These are phyloP conservation scores for Rubus idaeus DNA, from an alignment of 306 rosid species.

Conservation along the genomic window DNA sequence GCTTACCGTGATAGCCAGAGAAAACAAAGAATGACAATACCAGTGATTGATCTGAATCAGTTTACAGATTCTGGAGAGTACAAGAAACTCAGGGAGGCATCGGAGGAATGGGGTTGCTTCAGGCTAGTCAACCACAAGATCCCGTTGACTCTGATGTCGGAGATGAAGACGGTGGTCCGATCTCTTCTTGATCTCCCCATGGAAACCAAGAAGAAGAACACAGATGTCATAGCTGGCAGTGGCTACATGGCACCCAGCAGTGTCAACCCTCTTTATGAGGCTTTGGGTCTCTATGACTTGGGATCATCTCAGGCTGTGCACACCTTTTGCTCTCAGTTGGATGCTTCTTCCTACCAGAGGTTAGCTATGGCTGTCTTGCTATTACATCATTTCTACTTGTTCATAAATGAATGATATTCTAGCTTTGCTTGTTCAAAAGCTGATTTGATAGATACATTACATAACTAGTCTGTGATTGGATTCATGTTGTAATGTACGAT, in stretches of 20 bases:
- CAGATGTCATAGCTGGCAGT: slow-evolving; percentile 39
- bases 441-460: background rate
- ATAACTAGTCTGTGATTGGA: background rate
- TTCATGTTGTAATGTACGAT: background rate
- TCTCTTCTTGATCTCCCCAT: slow-evolving; percentile 51
- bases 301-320: slow-evolving; percentile 40
- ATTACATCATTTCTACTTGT: background rate
- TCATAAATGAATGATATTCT: background rate
- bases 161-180: slow-evolving; percentile 45
- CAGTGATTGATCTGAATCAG: slow-evolving; percentile 43
- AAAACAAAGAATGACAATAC: slow-evolving; percentile 16
- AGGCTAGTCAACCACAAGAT: slow-evolving; percentile 53
- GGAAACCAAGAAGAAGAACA: slow-evolving; percentile 53
- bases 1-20: background rate
- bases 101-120: slow-evolving; percentile 64
- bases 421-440: background rate
- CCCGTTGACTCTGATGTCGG: slow-evolving; percentile 39
- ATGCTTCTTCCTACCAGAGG: slow-evolving; percentile 46
- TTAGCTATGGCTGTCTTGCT: slow-evolving; percentile 2
- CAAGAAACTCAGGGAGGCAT: slow-evolving; percentile 49
- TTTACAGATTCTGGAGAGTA: slow-evolving; percentile 25
- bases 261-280: slow-evolving; percentile 48
- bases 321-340: slow-evolving; percentile 45
- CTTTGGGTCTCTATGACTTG: slow-evolving; percentile 49
- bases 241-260: slow-evolving; percentile 48